Percentiles rank a stretch among this genome's conserved stretches.
These are phyloP conservation scores for Pholiota microspora DNA, from an alignment of 768 basidiomycete species.

Conservation along the genomic window DNA sequence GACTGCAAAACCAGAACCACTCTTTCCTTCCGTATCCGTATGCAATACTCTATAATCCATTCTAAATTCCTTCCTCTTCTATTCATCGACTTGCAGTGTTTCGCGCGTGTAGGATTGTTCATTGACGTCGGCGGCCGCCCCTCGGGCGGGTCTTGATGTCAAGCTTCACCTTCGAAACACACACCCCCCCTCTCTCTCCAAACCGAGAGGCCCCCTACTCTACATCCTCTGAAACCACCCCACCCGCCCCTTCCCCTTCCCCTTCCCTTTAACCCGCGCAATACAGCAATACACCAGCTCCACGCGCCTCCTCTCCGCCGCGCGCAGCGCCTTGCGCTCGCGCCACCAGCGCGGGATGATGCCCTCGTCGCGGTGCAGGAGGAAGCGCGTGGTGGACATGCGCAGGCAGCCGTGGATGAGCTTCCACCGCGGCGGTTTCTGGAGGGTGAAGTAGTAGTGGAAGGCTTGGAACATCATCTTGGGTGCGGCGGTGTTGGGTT, in stretches of 20 bases:
- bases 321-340: neutral
- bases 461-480: constrained; percentile 1
- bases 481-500: no score
- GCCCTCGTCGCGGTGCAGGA: constrained; percentile 4
- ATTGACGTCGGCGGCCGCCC: no score
- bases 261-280: neutral
- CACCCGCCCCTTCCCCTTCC: neutral
- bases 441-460: constrained; percentile 6
- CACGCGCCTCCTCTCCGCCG: neutral
- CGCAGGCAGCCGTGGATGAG: constrained; percentile 11
- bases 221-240: neutral
- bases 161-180: no score
- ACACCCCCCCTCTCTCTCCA: no score
- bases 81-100: no score
- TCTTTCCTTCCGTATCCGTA: no score
- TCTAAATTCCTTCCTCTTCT: no score
- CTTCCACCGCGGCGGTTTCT: constrained; percentile 4
- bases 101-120: no score
- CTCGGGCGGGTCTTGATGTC: no score
- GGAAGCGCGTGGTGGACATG: constrained; percentile 3
- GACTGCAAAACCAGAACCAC: no score
- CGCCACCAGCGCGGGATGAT: constrained; percentile 2
- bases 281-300: neutral
- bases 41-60: no score
- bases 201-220: neutral